phyloP scores from a whole-genome alignment of 768 basidiomycete species.

The Naganishia randhawae region DNA sequence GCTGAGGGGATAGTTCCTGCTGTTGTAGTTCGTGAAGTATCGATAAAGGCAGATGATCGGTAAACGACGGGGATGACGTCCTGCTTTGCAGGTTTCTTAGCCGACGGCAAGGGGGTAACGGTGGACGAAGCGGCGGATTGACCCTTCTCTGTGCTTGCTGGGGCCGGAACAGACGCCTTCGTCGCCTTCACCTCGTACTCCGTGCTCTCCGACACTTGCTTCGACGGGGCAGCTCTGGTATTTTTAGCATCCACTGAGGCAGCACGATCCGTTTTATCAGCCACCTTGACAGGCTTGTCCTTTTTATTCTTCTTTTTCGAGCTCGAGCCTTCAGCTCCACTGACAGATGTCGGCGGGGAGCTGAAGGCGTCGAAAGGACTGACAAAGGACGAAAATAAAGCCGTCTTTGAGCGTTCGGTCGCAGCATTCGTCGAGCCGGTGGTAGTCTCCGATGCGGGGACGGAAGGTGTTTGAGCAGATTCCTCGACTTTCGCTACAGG shows the following conservation, averaged over 20 bases:
- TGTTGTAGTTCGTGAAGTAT: background rate
- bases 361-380: conserved; percentile 28
- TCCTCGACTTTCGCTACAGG: background rate
- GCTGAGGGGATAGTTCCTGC: background rate
- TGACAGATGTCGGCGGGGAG: background rate
- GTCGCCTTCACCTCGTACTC: background rate
- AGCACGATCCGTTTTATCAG: background rate
- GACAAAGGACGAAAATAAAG: conserved; percentile 15
- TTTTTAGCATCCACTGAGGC: background rate
- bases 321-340: background rate
- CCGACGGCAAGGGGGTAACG: background rate
- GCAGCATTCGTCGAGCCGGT: background rate
- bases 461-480: background rate
- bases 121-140: background rate
- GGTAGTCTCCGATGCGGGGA: background rate
- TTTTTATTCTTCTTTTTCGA: conserved; percentile 21
- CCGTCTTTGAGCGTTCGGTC: background rate
- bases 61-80: conserved; percentile 4
- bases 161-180: background rate
- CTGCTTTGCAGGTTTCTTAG: conserved; percentile 5
- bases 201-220: background rate
- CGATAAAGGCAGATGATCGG: conserved; percentile 1
- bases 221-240: too few species aligned
- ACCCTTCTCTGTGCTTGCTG: background rate
- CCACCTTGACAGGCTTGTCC: conserved; percentile 5